phyloP scores from a whole-genome alignment of 139 green algal species.

The Trebouxia sp. region DNA sequence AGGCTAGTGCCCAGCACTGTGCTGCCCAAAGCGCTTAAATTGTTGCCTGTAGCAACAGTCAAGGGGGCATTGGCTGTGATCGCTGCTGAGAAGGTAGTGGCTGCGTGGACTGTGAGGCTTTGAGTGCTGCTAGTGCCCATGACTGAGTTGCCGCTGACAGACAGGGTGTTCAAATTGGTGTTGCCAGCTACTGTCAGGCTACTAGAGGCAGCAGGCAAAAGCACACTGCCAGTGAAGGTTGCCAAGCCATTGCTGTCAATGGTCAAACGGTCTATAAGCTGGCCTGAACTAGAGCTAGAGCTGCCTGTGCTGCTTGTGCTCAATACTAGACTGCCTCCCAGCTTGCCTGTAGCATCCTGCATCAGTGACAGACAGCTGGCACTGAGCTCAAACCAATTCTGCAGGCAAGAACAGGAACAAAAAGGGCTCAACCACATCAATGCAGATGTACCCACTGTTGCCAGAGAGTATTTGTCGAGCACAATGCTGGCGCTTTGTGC shows the following conservation, averaged over 20 bases:
- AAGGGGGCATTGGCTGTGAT: not conserved
- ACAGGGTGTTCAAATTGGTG: not conserved
- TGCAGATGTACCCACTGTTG: too few species aligned
- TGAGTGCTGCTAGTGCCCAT: not conserved
- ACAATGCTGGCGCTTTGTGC: too few species aligned
- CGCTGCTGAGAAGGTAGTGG: not conserved
- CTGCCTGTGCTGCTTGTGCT: slow-evolving; percentile 1
- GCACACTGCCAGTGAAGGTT: not conserved
- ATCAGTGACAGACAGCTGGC: too few species aligned
- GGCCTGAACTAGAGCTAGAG: not conserved
- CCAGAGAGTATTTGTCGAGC: too few species aligned
- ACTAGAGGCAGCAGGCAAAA: not conserved
- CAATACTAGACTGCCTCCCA: not conserved
- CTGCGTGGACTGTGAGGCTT: not conserved
- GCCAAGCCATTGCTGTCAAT: slow-evolving; percentile 10
- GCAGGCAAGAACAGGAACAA: too few species aligned
- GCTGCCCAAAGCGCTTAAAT: not conserved
- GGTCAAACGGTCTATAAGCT: slow-evolving; percentile 1
- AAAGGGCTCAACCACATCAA: too few species aligned
- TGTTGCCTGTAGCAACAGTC: not conserved
- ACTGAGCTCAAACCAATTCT: too few species aligned
- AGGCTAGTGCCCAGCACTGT: not conserved
- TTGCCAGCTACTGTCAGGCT: slow-evolving; percentile 4
- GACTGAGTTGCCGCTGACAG: not conserved
- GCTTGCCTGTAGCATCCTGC: not conserved